Percentiles rank a stretch among this genome's conserved stretches.
Conservation (phyloP, 371 early-diverging fungal species). For the Zychaea mexicana region DNA sequence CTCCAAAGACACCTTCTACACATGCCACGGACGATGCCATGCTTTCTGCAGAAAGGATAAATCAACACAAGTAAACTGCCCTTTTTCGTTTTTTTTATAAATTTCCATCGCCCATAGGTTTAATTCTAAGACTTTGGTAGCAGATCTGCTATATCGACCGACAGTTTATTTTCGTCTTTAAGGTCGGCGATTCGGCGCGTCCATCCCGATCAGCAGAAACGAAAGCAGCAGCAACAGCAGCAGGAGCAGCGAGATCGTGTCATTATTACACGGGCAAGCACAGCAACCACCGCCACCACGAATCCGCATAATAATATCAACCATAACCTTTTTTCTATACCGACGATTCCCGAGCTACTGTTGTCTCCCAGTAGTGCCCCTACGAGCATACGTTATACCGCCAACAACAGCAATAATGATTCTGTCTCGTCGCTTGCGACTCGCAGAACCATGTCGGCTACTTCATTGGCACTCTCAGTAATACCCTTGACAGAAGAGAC, state of each 20-base stretch:
- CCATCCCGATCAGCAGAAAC: background rate
- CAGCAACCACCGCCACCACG: background rate
- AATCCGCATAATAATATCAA: background rate
- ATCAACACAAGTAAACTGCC: background rate
- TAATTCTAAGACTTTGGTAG: too few relatives aligned
- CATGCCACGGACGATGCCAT: background rate
- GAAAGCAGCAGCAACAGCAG: background rate
- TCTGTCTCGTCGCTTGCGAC: background rate
- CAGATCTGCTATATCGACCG: background rate
- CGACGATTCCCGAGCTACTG: background rate
- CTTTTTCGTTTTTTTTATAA: background rate
- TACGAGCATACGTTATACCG: background rate
- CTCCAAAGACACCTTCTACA: background rate
- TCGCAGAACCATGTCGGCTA: background rate
- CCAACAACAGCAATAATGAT: background rate
- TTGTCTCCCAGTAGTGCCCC: background rate
- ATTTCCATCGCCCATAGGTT: too few relatives aligned
- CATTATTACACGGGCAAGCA: background rate
- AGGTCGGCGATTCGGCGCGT: constrained; percentile 6
- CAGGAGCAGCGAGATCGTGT: background rate
- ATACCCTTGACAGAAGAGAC: background rate
- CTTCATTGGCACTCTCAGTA: background rate
- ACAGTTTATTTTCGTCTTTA: background rate
- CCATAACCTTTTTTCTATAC: background rate
- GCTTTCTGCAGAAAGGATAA: background rate